Base-by-base conservation (phyloP, 1,284 basidiomycete species). In the Ceratobasidium sp. region DNA sequence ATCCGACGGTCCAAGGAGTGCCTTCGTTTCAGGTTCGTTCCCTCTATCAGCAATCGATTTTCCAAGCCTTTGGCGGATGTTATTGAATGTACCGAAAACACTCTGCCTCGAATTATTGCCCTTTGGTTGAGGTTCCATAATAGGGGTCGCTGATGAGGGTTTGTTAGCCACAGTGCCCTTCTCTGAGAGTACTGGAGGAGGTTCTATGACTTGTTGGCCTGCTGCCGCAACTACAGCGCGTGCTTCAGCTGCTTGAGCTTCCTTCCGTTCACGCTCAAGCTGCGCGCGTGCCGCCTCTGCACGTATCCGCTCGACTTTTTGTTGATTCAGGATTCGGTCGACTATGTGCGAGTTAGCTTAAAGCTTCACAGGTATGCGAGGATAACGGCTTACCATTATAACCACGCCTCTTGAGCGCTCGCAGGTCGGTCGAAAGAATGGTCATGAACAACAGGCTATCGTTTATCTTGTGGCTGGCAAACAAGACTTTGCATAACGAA, bases 401-500 rank as follows among this genome's bases (percentile, higher is more conserved):
- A 0, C 95, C 95, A 74, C 96, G 85, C 71, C 96, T 85, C 79
- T 91, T 92, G 70, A 99, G 82, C 1, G 93, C 89, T 74, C 88
- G 86, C 55, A 98, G 82, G 73, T 96, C 92, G 0, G 96, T 97
- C 0, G 93, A 94, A 12, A 99, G 85, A 57, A 99, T 93, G 0
- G 94, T 97, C 88, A 94, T 93, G 77, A 97, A 92, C 14, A 98
- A 80, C 8, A 98, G 82, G 0, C 91, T 87, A 78, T 97, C 95
- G 76, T 94, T 93, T 8, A 88, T 87, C 78, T 91, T 91, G 2
- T 88, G 88, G 1, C 87, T 85, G 61, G 90, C 86, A 74, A 97
- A 91, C 23, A 97, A 80, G 3, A 92, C 79, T 8, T 88, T 87
- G 79, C 92, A 94, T 36, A 97, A 82, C 0, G 91, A 90, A 0